Conservation (phyloP, 306 rosid genomes). For the Lathyrus sativus region DNA sequence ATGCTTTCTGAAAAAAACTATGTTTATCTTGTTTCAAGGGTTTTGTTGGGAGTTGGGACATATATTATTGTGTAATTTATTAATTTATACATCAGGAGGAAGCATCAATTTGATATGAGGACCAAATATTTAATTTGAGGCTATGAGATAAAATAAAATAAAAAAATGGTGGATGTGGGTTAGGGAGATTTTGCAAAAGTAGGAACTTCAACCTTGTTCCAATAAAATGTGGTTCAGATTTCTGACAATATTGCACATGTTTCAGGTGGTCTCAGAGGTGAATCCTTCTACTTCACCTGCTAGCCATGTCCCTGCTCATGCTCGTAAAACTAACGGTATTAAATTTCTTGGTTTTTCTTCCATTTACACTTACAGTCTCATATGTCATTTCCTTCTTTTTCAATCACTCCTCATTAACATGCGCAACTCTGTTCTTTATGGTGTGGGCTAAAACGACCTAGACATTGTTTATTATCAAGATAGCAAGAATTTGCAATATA, state of each 20-base stretch:
- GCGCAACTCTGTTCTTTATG: constrained; percentile 31
- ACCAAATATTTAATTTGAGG: constrained; percentile 10
- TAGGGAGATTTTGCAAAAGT: not conserved
- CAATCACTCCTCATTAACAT: constrained; percentile 29
- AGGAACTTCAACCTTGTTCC: not conserved
- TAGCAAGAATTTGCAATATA: constrained; percentile 8
- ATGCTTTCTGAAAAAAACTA: not conserved
- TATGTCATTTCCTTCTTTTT: constrained; percentile 22
- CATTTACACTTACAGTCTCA: not conserved
- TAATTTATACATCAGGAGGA: not conserved
- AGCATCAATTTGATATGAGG: constrained; percentile 21
- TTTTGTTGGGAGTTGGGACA: not conserved
- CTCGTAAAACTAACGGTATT: constrained; percentile 45
- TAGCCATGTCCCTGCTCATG: constrained; percentile 43
- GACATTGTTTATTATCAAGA: constrained; percentile 1
- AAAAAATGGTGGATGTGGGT: not conserved
- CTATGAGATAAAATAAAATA: not conserved
- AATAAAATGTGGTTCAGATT: constrained; percentile 8
- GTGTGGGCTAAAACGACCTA: not conserved
- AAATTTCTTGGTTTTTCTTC: constrained; percentile 22
- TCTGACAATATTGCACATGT: constrained; percentile 30
- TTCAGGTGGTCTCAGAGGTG: constrained; percentile 71
- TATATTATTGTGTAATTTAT: constrained; percentile 7
- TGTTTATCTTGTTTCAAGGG: constrained; percentile 13
- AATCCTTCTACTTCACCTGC: constrained; percentile 43